These are phyloP conservation scores for Podospora pseudoanserina DNA, from an alignment of 495 filamentous ascomycete genomes.

Conservation along the genomic window DNA sequence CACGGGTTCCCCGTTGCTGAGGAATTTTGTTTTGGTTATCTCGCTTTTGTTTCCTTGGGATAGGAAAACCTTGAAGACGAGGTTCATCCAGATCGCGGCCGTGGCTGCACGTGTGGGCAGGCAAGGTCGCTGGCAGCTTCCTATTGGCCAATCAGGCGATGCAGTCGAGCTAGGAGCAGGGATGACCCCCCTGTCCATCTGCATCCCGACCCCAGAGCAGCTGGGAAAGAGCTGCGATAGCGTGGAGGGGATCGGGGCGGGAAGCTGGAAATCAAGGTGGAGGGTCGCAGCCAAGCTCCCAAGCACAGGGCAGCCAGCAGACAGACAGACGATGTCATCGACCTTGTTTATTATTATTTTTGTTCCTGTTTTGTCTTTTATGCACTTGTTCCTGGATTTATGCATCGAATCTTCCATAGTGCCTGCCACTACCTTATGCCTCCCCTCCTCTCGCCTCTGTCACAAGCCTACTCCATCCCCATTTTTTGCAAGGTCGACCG, in stretches of 20 bases:
- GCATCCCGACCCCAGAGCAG: slow-evolving; percentile 23
- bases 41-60: not conserved
- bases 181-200: slow-evolving; percentile 11
- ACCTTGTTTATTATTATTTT: not conserved
- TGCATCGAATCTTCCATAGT: not conserved
- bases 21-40: not conserved
- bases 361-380: not conserved
- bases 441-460: not conserved
- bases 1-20: not conserved
- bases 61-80: not conserved
- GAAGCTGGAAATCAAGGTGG: slow-evolving; percentile 13
- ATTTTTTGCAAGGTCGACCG: not conserved
- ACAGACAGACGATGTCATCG: not conserved
- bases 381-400: not conserved
- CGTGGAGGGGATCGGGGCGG: not conserved
- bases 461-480: not conserved
- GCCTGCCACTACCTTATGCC: not conserved
- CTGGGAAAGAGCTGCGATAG: slow-evolving; percentile 14
- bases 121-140: slow-evolving; percentile 15
- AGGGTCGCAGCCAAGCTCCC: slow-evolving; percentile 6
- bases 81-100: slow-evolving; percentile 8
- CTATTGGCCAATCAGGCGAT: slow-evolving; percentile 24
- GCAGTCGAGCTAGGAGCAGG: not conserved
- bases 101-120: not conserved
- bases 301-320: not conserved